A percentile compares a stretch with the other conserved stretches of the same genome.
phyloP scores from a whole-genome alignment of 2,329 filamentous ascomycete genomes.

The Tolypocladium tundrense region DNA sequence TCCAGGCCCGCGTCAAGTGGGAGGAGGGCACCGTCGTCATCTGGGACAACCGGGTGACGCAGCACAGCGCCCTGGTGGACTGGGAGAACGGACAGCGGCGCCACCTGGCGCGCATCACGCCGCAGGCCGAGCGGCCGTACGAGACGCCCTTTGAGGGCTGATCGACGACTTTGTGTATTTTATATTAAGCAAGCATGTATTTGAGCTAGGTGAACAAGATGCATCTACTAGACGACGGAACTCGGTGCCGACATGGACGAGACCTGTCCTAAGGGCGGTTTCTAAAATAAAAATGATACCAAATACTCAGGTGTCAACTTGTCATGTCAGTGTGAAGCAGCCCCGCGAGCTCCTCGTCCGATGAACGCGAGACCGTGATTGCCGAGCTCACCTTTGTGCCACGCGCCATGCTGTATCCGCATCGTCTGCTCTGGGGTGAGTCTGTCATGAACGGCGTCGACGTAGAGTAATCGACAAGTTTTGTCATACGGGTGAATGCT shows the following conservation, averaged over 20 bases:
- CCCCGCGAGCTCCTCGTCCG: too few relatives aligned
- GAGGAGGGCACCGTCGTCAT: constrained; percentile 70
- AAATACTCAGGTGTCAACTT: too few relatives aligned
- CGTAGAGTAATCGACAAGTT: too few relatives aligned
- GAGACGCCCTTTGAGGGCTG: constrained; percentile 46
- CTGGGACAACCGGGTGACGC: constrained; percentile 76
- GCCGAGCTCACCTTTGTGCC: too few relatives aligned
- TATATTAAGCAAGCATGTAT: neutral
- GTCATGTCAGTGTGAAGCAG: too few relatives aligned
- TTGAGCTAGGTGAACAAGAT: neutral
- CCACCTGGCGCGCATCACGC: constrained; percentile 73
- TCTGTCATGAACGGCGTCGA: too few relatives aligned
- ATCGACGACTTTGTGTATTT: neutral
- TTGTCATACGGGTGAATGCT: too few relatives aligned
- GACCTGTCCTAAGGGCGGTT: neutral
- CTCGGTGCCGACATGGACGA: neutral
- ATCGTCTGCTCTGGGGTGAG: too few relatives aligned
- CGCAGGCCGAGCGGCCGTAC: constrained; percentile 67
- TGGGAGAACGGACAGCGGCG: constrained; percentile 72
- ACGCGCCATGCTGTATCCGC: too few relatives aligned
- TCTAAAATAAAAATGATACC: too few relatives aligned
- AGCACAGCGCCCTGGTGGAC: constrained; percentile 70
- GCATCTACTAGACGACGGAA: neutral
- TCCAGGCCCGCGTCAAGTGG: constrained; percentile 68
- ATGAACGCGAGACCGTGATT: too few relatives aligned